Evolutionary conservation across 1,139 yeast species (phyloP).

Genomic region (Scheffersomyces titani): DNA sequence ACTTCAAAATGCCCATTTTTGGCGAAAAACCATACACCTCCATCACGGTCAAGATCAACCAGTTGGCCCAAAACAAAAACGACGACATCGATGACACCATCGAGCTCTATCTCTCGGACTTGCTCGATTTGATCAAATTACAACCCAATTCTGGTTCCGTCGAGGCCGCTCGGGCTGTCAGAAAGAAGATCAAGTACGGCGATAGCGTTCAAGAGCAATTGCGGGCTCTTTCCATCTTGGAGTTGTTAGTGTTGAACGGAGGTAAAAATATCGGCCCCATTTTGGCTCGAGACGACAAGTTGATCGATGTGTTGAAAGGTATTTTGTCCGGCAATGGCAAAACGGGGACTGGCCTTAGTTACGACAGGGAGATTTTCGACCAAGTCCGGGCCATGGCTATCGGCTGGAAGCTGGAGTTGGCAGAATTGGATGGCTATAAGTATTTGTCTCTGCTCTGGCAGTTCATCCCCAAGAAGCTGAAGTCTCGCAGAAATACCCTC

Average conservation of each 20-base stretch:
- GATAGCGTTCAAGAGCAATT: conserved; percentile 52
- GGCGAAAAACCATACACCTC: conserved; percentile 57
- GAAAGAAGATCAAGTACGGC: conserved; percentile 92
- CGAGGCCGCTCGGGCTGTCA: conserved; percentile 88
- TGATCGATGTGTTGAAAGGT: conserved; percentile 64
- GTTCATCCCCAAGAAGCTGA: conserved; percentile 23
- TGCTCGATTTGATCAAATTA: conserved; percentile 39
- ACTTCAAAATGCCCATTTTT: conserved; percentile 39
- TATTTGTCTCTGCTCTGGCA: conserved; percentile 52
- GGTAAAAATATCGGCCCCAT: conserved; percentile 48
- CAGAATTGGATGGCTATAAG: conserved; percentile 50
- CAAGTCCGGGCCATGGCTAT: conserved; percentile 51
- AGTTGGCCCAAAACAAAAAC: conserved; percentile 40
- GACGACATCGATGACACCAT: conserved; percentile 30
- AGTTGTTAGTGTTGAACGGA: conserved; percentile 76
- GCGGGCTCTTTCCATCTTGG: conserved; percentile 69
- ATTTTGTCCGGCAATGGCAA: conserved; percentile 39
- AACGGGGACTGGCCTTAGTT: conserved; percentile 39
- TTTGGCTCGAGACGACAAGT: conserved; percentile 70
- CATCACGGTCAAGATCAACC: conserved; percentile 53
- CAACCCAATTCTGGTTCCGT: conserved; percentile 51
- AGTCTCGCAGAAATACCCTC: not conserved
- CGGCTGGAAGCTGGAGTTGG: conserved; percentile 64
- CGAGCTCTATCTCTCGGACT: conserved; percentile 37
- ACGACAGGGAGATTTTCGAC: conserved; percentile 48